Conservation (phyloP, 1,284 basidiomycete species). For the Coniferiporia weirii region DNA sequence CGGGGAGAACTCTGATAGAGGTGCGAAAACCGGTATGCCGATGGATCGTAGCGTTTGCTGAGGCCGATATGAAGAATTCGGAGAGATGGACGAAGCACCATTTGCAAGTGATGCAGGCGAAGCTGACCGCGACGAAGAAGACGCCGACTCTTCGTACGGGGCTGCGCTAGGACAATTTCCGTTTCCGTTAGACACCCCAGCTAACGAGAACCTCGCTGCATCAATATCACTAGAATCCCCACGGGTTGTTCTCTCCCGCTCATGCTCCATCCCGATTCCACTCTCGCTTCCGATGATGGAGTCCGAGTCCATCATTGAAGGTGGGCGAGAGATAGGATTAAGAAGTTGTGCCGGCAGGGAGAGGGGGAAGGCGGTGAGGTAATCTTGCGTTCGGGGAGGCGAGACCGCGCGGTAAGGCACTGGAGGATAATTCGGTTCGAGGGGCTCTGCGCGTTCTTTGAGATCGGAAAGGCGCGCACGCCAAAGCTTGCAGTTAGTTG, state of each 20-base stretch:
- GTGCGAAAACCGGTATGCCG: not conserved
- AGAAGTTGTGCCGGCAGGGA: constrained; percentile 42
- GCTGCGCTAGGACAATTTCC: constrained; percentile 15
- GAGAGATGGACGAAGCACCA: not conserved
- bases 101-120: constrained; percentile 11
- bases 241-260: constrained; percentile 21
- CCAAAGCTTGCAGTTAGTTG: constrained; percentile 65
- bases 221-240: constrained; percentile 25
- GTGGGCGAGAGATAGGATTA: not conserved
- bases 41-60: not conserved
- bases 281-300: constrained; percentile 26
- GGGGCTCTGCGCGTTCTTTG: constrained; percentile 17
- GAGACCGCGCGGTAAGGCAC: constrained; percentile 22
- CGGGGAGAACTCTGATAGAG: not conserved
- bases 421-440: constrained; percentile 11
- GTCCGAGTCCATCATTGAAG: constrained; percentile 24
- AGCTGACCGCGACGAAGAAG: constrained; percentile 8
- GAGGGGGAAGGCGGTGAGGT: constrained; percentile 55
- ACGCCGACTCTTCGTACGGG: constrained; percentile 27
- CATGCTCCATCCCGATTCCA: constrained; percentile 24
- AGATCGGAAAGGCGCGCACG: constrained; percentile 44
- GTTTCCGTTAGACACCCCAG: not conserved
- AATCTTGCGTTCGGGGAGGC: constrained; percentile 43
- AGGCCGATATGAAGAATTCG: not conserved
- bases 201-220: not conserved